These are phyloP conservation scores for Cyphellophora attinorum DNA, from an alignment of 2,329 filamentous ascomycete genomes.

Conservation along the genomic window DNA sequence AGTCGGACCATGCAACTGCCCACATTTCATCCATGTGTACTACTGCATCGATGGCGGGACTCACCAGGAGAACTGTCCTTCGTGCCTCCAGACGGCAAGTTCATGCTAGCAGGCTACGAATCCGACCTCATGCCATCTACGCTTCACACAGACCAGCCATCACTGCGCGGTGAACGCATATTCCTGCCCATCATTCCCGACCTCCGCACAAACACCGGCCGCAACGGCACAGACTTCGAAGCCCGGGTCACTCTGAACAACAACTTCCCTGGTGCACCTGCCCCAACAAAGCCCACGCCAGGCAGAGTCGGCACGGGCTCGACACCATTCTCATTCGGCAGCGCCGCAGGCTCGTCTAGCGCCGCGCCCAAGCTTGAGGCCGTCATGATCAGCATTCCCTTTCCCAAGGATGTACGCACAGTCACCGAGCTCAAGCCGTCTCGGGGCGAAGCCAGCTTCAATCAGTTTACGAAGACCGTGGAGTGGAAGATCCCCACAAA, in stretches of 20 bases:
- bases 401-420: constrained; percentile 71
- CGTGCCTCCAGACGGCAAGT: constrained; percentile 86
- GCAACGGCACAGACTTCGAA: constrained; percentile 74
- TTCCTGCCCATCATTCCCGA: constrained; percentile 76
- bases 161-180: constrained; percentile 51
- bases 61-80: constrained; percentile 89
- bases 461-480: constrained; percentile 58
- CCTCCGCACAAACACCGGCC: constrained; percentile 69
- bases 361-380: constrained; percentile 62
- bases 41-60: constrained; percentile 81
- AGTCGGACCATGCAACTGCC: constrained; percentile 70
- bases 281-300: constrained; percentile 31
- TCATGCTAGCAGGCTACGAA: constrained; percentile 88
- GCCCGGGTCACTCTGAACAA: constrained; percentile 65
- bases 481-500: constrained; percentile 78
- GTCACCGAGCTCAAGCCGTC: constrained; percentile 72
- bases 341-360: constrained; percentile 43
- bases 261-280: constrained; percentile 45
- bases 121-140: constrained; percentile 75
- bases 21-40: constrained; percentile 92
- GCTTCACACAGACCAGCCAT: constrained; percentile 44
- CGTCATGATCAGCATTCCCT: constrained; percentile 65
- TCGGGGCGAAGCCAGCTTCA: constrained; percentile 75
- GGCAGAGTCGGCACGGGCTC: constrained; percentile 15
- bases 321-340: constrained; percentile 37